Conservation (phyloP, 257 asterid species). For the Penstemon newberryi region DNA sequence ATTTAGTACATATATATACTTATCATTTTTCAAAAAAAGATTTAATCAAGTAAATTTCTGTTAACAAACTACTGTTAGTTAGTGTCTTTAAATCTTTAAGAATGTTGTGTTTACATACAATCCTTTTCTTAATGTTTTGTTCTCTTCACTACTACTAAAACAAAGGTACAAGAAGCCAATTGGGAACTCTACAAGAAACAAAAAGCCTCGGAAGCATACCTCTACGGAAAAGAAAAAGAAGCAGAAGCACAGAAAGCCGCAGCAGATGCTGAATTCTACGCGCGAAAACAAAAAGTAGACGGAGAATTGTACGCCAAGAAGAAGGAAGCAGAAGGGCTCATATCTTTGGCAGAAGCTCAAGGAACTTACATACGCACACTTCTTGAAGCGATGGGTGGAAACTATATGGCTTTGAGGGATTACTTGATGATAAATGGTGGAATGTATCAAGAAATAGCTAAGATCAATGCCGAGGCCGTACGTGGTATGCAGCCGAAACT, state of each 20-base stretch:
- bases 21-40: no score
- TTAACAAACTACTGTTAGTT: no score
- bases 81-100: not conserved
- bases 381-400: slow-evolving; percentile 52
- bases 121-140: not conserved
- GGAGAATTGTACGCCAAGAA: slow-evolving; percentile 54
- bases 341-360: slow-evolving; percentile 63
- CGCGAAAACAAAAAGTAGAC: slow-evolving; percentile 43
- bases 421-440: slow-evolving; percentile 64
- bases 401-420: slow-evolving; percentile 52
- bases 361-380: slow-evolving; percentile 48
- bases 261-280: slow-evolving; percentile 48
- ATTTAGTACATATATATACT: no score
- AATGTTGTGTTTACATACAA: not conserved
- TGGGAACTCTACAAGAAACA: slow-evolving; percentile 69
- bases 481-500: slow-evolving; percentile 63
- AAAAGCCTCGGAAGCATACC: slow-evolving; percentile 57
- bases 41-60: no score
- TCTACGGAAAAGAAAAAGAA: slow-evolving; percentile 54
- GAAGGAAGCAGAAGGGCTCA: slow-evolving; percentile 68
- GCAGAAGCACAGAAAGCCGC: slow-evolving; percentile 53
- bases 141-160: not conserved
- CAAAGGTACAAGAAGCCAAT: slow-evolving; percentile 63
- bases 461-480: slow-evolving; percentile 53
- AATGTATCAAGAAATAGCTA: slow-evolving; percentile 55